These are phyloP conservation scores for Trichoderma simmonsii DNA, from an alignment of 2,329 filamentous ascomycete species.

Conservation along the genomic window DNA sequence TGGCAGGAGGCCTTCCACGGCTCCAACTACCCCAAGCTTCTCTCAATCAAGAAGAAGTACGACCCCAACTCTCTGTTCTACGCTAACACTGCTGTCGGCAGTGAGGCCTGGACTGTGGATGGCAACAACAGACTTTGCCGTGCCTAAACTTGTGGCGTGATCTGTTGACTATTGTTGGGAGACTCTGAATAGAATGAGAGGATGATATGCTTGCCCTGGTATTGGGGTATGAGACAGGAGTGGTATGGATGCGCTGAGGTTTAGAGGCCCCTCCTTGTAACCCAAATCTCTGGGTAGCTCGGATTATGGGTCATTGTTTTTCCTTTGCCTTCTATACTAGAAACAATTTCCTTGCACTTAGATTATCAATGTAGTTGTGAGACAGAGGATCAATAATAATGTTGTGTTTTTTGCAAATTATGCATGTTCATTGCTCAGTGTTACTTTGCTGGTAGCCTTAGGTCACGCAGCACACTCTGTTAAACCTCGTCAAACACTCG, in stretches of 20 bases:
- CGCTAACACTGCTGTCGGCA: conserved; percentile 47
- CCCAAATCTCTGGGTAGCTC: too few species aligned
- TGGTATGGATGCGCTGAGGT: not conserved
- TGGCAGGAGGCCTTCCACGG: conserved; percentile 48
- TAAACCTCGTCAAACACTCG: not conserved
- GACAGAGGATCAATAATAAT: not conserved
- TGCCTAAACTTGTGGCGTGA: not conserved
- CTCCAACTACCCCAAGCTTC: conserved; percentile 40
- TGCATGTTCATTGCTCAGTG: not conserved
- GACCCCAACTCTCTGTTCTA: conserved; percentile 48
- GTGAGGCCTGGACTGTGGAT: conserved; percentile 44
- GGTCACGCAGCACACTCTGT: not conserved
- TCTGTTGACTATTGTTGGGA: not conserved
- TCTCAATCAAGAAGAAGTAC: conserved; percentile 45
- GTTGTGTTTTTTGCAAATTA: not conserved
- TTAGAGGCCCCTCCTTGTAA: not conserved
- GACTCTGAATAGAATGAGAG: not conserved
- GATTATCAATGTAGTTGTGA: not conserved
- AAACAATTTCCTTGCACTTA: not conserved
- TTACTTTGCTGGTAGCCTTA: not conserved
- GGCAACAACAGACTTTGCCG: conserved; percentile 24
- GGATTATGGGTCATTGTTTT: not conserved
- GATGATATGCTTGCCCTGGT: not conserved
- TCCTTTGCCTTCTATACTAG: not conserved
- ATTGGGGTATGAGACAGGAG: not conserved